Evolutionary conservation across 164 flowering plant genomes (phyloP), one percentile per base, ranked within the genome.

Genomic region (Vitis rupestris): DNA sequence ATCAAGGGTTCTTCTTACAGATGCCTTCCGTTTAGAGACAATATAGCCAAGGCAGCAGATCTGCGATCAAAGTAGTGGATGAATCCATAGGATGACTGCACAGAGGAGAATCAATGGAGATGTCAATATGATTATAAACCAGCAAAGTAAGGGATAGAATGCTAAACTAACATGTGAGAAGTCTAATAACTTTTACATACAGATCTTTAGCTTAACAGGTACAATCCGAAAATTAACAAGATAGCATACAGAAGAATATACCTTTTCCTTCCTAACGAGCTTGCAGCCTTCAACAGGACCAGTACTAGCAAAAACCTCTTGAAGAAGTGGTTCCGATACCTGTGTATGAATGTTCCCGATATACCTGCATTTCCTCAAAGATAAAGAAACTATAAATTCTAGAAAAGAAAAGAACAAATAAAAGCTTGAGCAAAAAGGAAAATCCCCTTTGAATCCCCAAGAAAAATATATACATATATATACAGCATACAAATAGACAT

Each of bases 271-370:
- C 69, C 91, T 83, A 9, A 96, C 83, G 63, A 96, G 97, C 74
- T 96, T 96, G 86, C 99, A 93, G 72, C 94, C 84, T 81, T 96
- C 99, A 67, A 96, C 93, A 56, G 89, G 96, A 65, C 99, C 99
- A 70, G 97, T 90, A 76, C 93, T 85, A 37, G 87, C 80, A 74
- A 96, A 96, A 63, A 93, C 97, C 83, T 96, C 98, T 66, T 94
- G 97, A 37, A 96, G 92, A 64, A 96, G 93, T 73, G 87, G 90
- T 77, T 96, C 99, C 0, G 98, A 92, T 48, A 96, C 99, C 70
- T 90, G 92, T 19, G 85, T 83, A 75, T 96, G 98, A 50, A 96
- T 87, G 73, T 96, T 96, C 30, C 99, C 99, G 14, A 96, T 97
- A 79, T 90, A 96, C 82, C 99, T 96, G 89, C 85, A 87, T 60